Evolutionary conservation across 768 basidiomycete species (phyloP), one percentile per base, ranked within the genome.

Genomic region (Trametes cinnabarina): DNA sequence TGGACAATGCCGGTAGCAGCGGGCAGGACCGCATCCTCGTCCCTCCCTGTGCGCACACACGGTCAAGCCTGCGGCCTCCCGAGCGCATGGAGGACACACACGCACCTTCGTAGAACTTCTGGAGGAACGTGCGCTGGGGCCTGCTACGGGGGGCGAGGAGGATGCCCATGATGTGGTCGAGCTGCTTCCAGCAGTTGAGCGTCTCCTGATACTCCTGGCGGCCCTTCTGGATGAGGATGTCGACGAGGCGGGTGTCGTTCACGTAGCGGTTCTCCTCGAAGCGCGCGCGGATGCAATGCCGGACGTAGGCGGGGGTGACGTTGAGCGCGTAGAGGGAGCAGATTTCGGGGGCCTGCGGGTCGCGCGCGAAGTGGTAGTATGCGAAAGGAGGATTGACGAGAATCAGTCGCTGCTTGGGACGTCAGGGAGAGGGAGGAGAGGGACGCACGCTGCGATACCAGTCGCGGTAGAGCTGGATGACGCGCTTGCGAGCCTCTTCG

Each of bases 121-220:
- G 82, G 79, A 94, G 74, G 70, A 94, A 93, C 20, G 86, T 82
- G 53, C 77, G 71, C 56, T 71, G 74, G 5, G 76, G 76, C 58
- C 80, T 77, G 51, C 79, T 74, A 61, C 74, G 73, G 8, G 77
- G 74, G 60, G 80, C 71, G 57, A 92, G 72, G 48, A 92, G 69
- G 32, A 90, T 81, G 3, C 90, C 90, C 71, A 86, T 73, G 28
- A 94, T 76, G 68, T 94, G 91, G 60, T 92, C 88, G 41, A 78
- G 81, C 77, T 91, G 89, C 69, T 94, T 94, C 94, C 94, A 98
- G 66, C 82, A 83, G 69, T 98, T 98, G 79, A 97, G 79, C 51
- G 88, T 88, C 79, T 98, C 96, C 78, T 98, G 96, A 68, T 85
- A 92, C 64, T 98, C 94, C 75, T 86, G 88, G 62, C 85, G 78